These are phyloP conservation scores for Mallotus nudiflorus DNA, from an alignment of 345 rosid species.

Conservation along the genomic window DNA sequence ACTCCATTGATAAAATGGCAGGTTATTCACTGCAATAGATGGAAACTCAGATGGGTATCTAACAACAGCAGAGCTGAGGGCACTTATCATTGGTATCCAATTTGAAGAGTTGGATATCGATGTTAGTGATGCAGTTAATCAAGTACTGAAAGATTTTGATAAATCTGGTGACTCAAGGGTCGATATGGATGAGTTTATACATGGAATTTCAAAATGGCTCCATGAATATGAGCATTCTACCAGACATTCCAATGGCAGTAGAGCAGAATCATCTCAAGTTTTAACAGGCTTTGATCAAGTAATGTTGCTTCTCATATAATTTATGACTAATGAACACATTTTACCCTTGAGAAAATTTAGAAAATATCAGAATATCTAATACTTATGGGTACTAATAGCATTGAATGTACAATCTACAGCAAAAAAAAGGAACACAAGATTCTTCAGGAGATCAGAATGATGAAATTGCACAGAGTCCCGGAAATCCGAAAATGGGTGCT, in stretches of 20 bases:
- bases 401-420: conserved; percentile 35
- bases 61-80: conserved; percentile 29
- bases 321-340: too few species aligned
- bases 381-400: background rate
- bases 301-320: background rate
- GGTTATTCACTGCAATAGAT: conserved; percentile 38
- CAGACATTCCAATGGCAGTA: background rate
- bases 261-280: background rate
- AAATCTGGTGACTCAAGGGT: conserved; percentile 26
- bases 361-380: background rate
- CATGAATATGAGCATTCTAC: conserved; percentile 26
- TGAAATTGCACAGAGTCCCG: conserved; percentile 34
- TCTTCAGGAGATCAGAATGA: conserved; percentile 35
- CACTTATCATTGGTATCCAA: conserved; percentile 32
- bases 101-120: conserved; percentile 22
- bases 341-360: too few species aligned
- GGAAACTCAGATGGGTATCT: conserved; percentile 26
- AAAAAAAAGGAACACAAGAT: conserved; percentile 34
- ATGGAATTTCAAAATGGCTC: conserved; percentile 35
- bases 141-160: conserved; percentile 39
- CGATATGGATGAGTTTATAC: conserved; percentile 30
- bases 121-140: conserved; percentile 23
- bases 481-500: conserved; percentile 38
- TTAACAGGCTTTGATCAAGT: conserved; percentile 38
- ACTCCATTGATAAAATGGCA: conserved; percentile 2